phyloP scores from a whole-genome alignment of 2,329 filamentous ascomycete species.

The Fusarium goolgardi region DNA sequence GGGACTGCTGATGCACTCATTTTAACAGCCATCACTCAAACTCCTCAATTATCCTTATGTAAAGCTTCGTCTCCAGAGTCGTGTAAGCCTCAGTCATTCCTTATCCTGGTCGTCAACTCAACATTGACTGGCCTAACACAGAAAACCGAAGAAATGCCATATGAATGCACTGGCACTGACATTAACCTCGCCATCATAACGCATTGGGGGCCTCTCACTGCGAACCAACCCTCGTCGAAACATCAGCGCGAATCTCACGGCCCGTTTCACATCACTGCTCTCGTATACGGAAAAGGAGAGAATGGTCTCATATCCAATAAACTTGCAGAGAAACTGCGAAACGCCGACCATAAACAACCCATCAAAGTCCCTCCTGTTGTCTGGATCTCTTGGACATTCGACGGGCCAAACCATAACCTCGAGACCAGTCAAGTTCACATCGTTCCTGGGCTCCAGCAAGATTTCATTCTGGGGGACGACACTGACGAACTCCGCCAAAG shows the following conservation, averaged over 20 bases:
- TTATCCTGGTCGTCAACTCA: background rate
- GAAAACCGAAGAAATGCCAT: slow-evolving; percentile 19
- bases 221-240: background rate
- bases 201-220: background rate
- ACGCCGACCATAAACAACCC: background rate
- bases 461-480: slow-evolving; percentile 18
- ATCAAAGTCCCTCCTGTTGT: background rate
- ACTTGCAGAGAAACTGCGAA: slow-evolving; percentile 7
- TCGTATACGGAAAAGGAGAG: slow-evolving; percentile 3
- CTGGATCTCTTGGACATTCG: slow-evolving; percentile 11
- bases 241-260: background rate
- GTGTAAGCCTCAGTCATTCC: background rate
- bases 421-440: slow-evolving; percentile 19
- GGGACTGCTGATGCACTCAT: background rate
- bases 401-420: slow-evolving; percentile 2
- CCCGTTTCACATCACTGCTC: slow-evolving; percentile 3
- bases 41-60: background rate
- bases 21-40: background rate
- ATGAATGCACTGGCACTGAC: background rate
- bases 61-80: background rate
- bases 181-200: slow-evolving; percentile 7
- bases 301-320: slow-evolving; percentile 15
- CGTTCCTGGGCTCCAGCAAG: slow-evolving; percentile 16
- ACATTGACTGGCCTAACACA: background rate
- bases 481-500: slow-evolving; percentile 12